Conservation (phyloP, 495 filamentous ascomycete genomes). For the Polyplosphaeria fusca region DNA sequence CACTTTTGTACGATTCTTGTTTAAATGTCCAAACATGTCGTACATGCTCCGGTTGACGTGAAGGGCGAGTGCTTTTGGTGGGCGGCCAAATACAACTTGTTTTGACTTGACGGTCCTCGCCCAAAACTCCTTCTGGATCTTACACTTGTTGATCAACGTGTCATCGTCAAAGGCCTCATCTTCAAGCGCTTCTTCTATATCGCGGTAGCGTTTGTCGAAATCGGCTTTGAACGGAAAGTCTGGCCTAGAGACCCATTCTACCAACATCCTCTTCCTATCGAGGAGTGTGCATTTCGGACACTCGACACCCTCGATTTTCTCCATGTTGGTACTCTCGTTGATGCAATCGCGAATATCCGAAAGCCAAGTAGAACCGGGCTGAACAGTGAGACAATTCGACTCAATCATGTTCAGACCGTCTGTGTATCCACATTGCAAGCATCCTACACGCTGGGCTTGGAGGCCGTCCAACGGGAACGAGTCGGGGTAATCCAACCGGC, state of each 20-base stretch:
- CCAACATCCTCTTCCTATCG: slow-evolving; percentile 49
- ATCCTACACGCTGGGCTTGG: slow-evolving; percentile 84
- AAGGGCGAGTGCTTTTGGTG: slow-evolving; percentile 73
- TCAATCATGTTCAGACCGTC: slow-evolving; percentile 84
- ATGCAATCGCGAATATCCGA: slow-evolving; percentile 74
- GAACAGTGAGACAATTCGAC: slow-evolving; percentile 91
- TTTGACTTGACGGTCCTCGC: slow-evolving; percentile 78
- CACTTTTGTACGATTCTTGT: slow-evolving; percentile 79
- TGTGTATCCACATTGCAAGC: slow-evolving; percentile 78
- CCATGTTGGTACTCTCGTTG: slow-evolving; percentile 78
- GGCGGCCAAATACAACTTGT: slow-evolving; percentile 77
- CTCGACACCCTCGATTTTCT: slow-evolving; percentile 81
- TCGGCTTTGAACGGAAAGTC: slow-evolving; percentile 34
- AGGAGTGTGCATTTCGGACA: slow-evolving; percentile 88
- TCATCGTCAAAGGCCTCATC: slow-evolving; percentile 78
- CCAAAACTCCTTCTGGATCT: slow-evolving; percentile 64
- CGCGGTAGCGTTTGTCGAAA: slow-evolving; percentile 51
- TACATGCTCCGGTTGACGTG: slow-evolving; percentile 92
- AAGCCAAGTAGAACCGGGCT: slow-evolving; percentile 53
- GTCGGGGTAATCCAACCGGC: neutral
- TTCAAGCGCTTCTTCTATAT: slow-evolving; percentile 66
- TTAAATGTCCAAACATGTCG: slow-evolving; percentile 69
- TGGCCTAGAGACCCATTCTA: slow-evolving; percentile 42
- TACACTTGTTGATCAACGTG: slow-evolving; percentile 67
- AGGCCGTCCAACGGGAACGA: slow-evolving; percentile 80